Percentiles rank a stretch among this genome's conserved stretches.
Conservation (phyloP, 73 alveolate species). For the Stentor coeruleus region DNA sequence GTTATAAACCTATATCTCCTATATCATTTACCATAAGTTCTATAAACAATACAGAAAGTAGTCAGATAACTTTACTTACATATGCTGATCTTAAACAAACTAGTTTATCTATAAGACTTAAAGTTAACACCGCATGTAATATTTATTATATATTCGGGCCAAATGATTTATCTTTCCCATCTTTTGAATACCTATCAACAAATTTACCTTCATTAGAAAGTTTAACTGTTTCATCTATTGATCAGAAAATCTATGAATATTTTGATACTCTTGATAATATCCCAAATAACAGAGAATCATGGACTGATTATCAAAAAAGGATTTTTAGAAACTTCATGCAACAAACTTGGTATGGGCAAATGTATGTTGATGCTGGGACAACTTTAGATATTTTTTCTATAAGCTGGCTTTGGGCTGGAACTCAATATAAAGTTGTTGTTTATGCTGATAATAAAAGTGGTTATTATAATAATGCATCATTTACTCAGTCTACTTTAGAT, state of each 20-base stretch:
- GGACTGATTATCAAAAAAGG: background rate
- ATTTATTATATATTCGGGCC: background rate
- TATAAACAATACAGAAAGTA: too few species aligned
- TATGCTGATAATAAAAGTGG: background rate
- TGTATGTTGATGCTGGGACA: background rate
- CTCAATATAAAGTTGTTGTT: background rate
- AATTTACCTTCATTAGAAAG: background rate
- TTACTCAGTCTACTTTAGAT: background rate
- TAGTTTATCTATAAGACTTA: background rate
- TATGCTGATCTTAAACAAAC: background rate
- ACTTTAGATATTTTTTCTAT: background rate
- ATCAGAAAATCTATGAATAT: background rate
- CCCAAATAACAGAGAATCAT: background rate
- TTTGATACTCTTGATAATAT: background rate
- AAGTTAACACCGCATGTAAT: background rate
- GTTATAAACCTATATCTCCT: background rate
- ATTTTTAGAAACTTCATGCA: background rate
- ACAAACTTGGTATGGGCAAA: background rate
- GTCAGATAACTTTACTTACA: background rate
- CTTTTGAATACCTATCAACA: background rate
- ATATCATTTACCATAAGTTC: background rate
- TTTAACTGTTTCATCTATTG: too few species aligned
- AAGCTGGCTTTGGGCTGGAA: conserved; percentile 3
- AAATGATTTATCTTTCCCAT: background rate
- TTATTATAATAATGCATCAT: background rate